Base-by-base conservation (phyloP, 1,284 basidiomycete genomes). In the Microbotryomycetes sp. region DNA sequence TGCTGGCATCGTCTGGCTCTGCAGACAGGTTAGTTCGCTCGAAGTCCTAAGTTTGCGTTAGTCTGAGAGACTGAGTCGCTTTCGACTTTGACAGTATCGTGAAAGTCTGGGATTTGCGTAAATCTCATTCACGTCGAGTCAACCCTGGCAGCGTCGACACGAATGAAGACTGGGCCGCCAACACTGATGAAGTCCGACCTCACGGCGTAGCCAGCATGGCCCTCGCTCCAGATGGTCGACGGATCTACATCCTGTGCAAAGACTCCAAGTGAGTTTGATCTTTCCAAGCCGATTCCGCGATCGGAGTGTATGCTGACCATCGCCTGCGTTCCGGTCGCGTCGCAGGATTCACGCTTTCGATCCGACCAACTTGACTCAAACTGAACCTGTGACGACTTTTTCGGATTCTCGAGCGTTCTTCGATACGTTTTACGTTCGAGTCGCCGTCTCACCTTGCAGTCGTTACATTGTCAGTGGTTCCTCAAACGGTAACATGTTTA, bases 61-160 rank as follows among this genome's bases (percentile, higher is more conserved):
- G 22, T 12, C 6, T 19, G n/a, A 15, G 22, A 45, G 15, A 12
- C 30, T 28, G 25, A 31, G 2, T 31, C 45, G 6, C 6, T 48
- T 23, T 6, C 4, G 9, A 3, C 16, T 54, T 6, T 6, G 12
- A 46, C 58, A 70, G 70, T 19, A 45, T 64, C 22, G 49, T 73
- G 65, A 71, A 71, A 36, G 50, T 72, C 25, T 73, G 71, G 71
- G 71, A 73, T 56, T 60, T 73, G 6, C 67, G 71, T 7, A 64
- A 64, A 12, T 67, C 67, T 3, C 64, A 69, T 56, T 65, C 65
- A 22, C 65, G 68, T 15, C 69, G 71, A 16, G 64, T 73, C 52
- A 73, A 73, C 59, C 71, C 71, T 3, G 61, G 60, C 0, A 59
- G 54, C 15, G 42, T 64, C 53, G 67, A 71, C 49, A 62, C 61